Evolutionary conservation across 768 basidiomycete species (phyloP), one percentile per base, ranked within the genome.

Genomic region (Cystobasidium onofrii): DNA sequence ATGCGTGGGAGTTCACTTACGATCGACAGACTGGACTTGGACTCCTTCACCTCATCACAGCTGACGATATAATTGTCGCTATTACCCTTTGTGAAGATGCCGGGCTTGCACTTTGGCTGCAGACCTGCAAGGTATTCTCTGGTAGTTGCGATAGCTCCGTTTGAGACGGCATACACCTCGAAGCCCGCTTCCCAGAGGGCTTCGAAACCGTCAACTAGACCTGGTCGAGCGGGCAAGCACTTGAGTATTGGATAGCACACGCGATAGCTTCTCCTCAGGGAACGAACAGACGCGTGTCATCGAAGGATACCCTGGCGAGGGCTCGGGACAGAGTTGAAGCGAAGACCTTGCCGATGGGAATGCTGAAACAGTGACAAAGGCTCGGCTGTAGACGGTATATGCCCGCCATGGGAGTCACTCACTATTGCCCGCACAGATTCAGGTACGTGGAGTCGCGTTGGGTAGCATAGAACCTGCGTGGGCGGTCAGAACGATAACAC

Each of bases 41-140:
- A 74, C 36, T 20, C 17, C 27, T 75, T 41, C n/a, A 75, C 52
- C 39, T 75, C 74, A 34, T 75, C 74, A 36, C 74, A 75, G 60
- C 52, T 60, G 36, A 75, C 43, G 20, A 75, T 54, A 29, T 74
- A 66, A 17, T 54, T 75, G 13, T 75, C 74, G 34, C 63, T 61
- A 6, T 73, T 54, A 39, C 73, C 73, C 6, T 18, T 29, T 27
- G 43, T 44, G 54, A 60, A 60, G 7, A 52, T 70, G 17, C n/a
- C 43, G 23, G 52, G 36, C 4, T 74, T 73, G 39, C 36, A 34
- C 25, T 46, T 74, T 7, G 29, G 27, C 44, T 75, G 33, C 2
- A 25, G 4, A 7, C 13, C 1, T 25, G 33, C 52, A 9, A 73
- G 44, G 4, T 75, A 50, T 3, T n/a, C 73, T 20, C 29, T 52